Evolutionary conservation across 2,329 filamentous ascomycete species (phyloP), one percentile per base, ranked within the genome.

Genomic region (Aureobasidium melanogenum): DNA sequence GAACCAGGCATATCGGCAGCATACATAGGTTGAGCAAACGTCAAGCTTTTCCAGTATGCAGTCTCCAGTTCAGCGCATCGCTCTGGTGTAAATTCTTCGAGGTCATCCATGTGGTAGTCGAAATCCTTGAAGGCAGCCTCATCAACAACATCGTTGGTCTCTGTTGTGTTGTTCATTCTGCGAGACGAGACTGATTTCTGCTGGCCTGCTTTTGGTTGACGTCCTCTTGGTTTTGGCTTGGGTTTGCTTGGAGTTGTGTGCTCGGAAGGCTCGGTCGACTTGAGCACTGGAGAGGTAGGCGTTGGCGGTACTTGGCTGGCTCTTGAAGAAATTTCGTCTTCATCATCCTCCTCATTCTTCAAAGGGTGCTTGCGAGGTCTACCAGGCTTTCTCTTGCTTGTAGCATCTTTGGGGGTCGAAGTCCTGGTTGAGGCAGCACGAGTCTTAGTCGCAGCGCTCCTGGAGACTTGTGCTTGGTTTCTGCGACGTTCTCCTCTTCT

Each of bases 1-100:
- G 93, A 96, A 14, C 94, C 94, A 67, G 92, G 91, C 83, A 99
- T 89, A 74, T 99, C 94, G 8, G 94, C 94, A 57, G 94, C 94
- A 68, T 99, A 99, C 73, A 99, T 84, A 0, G 94, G 94, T 61
- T 90, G 87, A 50, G 93, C 95, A 75, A 95, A 99, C 24, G 92
- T 97, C 64, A 99, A 81, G 0, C 91, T 96, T 76, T 95, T 97
- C 94, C 94, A 99, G 76, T 99, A 99, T 46, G 87, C 88, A 58
- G 90, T 88, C 74, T 99, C 94, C 6, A 99, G 82, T 71, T 99
- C 94, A 67, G 95, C 91, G 71, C 94, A 97, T 63, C 95, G 84
- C 73, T 97, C 93, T 0, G 88, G 82, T 0, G 91, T 96, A 71
- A 88, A 99, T 59, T 97, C 91, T 6, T 92, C 89, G 34, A 91